Base-by-base conservation (phyloP, 1,284 basidiomycete genomes). In the Amylostereum areolatum region DNA sequence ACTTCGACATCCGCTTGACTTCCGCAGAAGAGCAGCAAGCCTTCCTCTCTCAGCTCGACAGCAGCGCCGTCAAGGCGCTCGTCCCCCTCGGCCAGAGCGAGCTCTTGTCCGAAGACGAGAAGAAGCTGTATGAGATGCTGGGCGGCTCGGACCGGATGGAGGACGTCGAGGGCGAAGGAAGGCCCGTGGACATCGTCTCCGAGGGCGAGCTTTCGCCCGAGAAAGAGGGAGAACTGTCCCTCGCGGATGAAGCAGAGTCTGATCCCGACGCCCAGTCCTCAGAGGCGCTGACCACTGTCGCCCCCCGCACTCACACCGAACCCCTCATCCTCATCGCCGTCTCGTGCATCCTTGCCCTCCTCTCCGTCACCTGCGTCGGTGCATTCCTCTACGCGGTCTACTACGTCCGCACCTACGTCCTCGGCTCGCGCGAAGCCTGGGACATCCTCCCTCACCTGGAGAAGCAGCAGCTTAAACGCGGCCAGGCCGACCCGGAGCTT, bases 281-380 rank as follows among this genome's bases (percentile, higher is more conserved):
- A 6, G 40, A 44, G 30, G 54, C 51, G 2, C 36, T 52, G 36
- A 49, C 50, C 3, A 35, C 57, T 24, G 4, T 52, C 3, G 57
- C 55, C 36, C 52, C 56, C 0, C 54, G 54, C 24, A 53, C 53
- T 2, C 55, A 52, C 0, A 36, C 55, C 44, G 39, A 45, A 43
- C 49, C 31, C 40, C 60, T 70, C n/a, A 49, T 68, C 24, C 58
- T 68, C 9, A 56, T 75, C 32, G 59, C 62, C 31, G 56, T 70
- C 46, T 68, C 71, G 9, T 70, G 67, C 51, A 28, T 69, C 11
- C 63, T 65, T 28, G 66, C 70, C 1, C 55, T 74, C 27, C 50
- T 74, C 46, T 57, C 62, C 1, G 52, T 77, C 7, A 56, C 61
- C 11, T 71, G 69, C 51, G 52, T 73, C 31, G 59, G 62, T 39